A percentile compares a stretch with the other conserved stretches of the same genome.
phyloP scores from a whole-genome alignment of 148 eudicot genomes.

The Pharnaceum exiguum region DNA sequence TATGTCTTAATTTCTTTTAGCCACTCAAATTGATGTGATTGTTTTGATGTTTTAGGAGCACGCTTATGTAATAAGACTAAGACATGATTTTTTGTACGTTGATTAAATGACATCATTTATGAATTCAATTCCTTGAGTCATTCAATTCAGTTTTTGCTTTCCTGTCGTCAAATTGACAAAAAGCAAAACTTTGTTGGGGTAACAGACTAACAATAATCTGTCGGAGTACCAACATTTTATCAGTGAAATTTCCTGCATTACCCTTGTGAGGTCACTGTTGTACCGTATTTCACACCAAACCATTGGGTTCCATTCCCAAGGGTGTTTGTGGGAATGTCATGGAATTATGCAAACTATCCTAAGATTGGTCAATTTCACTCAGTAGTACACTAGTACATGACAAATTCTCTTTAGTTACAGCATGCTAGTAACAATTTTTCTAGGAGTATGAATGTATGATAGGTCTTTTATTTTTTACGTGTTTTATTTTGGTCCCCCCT shows the following conservation, averaged over 20 bases:
- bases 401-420: not conserved
- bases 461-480: no score
- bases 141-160: not conserved
- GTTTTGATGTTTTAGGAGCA: slow-evolving; percentile 16
- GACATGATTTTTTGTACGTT: no score
- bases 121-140: not conserved
- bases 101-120: no score
- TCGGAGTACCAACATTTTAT: slow-evolving; percentile 10
- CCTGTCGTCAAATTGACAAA: slow-evolving; percentile 15
- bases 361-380: slow-evolving; percentile 22
- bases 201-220: slow-evolving; percentile 11
- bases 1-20: not conserved
- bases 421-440: no score
- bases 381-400: no score
- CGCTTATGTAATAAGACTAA: slow-evolving; percentile 12
- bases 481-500: no score
- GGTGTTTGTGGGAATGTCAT: slow-evolving; percentile 24
- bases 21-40: slow-evolving; percentile 13
- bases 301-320: slow-evolving; percentile 13
- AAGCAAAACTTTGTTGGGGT: slow-evolving; percentile 16
- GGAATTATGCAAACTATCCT: slow-evolving; percentile 1
- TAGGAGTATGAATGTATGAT: no score
- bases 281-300: not conserved
- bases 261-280: slow-evolving; percentile 29
- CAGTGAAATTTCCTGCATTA: slow-evolving; percentile 33